Base-by-base conservation (phyloP, 78 protist species). In the Dictyostelium citrinum region DNA sequence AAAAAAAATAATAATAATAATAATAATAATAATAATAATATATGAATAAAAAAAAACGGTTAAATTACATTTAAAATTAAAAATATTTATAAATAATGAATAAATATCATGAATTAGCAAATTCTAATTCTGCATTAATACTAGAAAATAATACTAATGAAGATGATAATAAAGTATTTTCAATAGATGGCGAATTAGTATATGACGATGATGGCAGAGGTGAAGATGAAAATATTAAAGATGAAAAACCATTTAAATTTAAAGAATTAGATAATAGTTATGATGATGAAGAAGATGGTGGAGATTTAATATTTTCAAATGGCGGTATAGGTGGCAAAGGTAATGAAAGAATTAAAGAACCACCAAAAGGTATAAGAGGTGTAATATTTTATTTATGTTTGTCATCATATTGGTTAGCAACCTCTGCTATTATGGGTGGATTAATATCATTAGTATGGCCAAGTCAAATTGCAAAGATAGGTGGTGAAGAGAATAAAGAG, bases 361-460 rank as follows among this genome's bases (percentile, higher is more conserved):
- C 43, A 33, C 77, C 77, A 3, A 70, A 6, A 29, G 49, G 75
- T 12, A 76, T 72, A 67, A 27, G 43, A 9, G 45, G 71, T 11
- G 11, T 60, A 22, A 39, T 31, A 43, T 85, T 85, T 61, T 85
- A 85, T 43, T 6, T 85, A 12, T 39, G 31, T 31, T 60, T 85
- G 45, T 22, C 78, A 27, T 60, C 79, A 1, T 85, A 74, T 61
- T 85, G 91, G 91, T 76, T 85, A 29, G 76, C 76, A 14, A 16
- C 35, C 10, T 20, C 55, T 55, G 91, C 91, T 2, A 3, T 61
- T 1, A 51, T 76, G 78, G 79, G 91, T 55, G 91, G 83, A 14
- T 27, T 84, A 22, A 76, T 39, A 22, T 76, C 84, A 8, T 55
- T 85, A 4, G 77, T 85, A 5, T 74, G 83, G 83, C 91, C 91